Evolutionary conservation across 306 rosid species (phyloP).

Genomic region (Pachyrhizus erosus): DNA sequence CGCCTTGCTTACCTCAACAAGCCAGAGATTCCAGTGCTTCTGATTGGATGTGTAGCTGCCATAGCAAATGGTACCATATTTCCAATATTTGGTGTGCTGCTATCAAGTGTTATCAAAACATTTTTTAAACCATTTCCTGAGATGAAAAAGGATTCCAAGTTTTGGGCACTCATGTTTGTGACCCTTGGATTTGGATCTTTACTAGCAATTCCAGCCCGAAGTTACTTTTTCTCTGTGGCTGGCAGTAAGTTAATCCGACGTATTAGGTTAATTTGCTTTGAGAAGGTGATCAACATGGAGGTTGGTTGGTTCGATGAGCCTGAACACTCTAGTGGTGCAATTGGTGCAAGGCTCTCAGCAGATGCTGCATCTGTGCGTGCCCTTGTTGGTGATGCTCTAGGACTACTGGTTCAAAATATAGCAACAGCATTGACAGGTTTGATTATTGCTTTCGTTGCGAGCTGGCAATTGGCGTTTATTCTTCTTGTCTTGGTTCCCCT

Average conservation of each 20-base stretch:
- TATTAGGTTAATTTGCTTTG: conserved; percentile 70
- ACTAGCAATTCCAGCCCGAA: conserved; percentile 54
- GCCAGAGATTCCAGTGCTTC: conserved; percentile 75
- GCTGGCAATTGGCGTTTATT: conserved; percentile 71
- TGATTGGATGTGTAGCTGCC: conserved; percentile 67
- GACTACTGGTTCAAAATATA: conserved; percentile 56
- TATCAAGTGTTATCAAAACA: conserved; percentile 62
- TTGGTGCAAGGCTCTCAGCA: conserved; percentile 80
- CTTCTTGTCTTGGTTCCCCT: conserved; percentile 64
- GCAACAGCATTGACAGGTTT: conserved; percentile 64
- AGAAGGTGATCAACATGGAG: conserved; percentile 77
- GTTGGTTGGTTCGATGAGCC: conserved; percentile 86
- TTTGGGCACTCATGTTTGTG: conserved; percentile 72
- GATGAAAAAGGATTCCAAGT: conserved; percentile 62
- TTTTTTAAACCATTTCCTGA: conserved; percentile 59
- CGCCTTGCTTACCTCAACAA: conserved; percentile 80
- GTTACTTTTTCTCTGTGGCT: conserved; percentile 69
- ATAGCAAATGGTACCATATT: conserved; percentile 55
- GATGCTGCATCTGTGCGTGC: conserved; percentile 80
- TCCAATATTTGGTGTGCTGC: conserved; percentile 61
- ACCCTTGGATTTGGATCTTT: conserved; percentile 59
- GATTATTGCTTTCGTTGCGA: conserved; percentile 67
- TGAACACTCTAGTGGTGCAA: conserved; percentile 66
- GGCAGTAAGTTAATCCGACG: conserved; percentile 72
- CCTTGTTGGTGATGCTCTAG: conserved; percentile 70